These are phyloP conservation scores for Lignosus rhinocerotis DNA, from an alignment of 1,284 basidiomycete genomes.

Conservation along the genomic window DNA sequence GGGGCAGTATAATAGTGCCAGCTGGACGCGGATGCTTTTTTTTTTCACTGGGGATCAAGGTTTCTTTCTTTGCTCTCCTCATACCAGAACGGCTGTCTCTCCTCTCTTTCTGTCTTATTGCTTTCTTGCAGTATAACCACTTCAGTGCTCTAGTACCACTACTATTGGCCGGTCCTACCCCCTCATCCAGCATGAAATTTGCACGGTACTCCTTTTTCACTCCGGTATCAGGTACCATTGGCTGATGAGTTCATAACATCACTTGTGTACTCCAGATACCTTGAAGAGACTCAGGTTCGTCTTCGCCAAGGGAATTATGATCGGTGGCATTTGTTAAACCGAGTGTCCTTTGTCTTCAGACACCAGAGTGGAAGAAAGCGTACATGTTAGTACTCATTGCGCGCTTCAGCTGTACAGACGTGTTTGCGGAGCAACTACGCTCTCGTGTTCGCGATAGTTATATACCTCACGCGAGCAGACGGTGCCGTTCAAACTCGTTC, in stretches of 20 bases:
- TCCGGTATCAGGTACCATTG: neutral
- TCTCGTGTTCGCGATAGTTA: no score
- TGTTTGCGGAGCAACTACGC: no score
- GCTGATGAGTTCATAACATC: neutral
- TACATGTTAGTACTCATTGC: conserved; percentile 61
- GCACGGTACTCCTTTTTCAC: conserved; percentile 14
- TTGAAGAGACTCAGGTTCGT: conserved; percentile 69
- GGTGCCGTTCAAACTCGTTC: no score
- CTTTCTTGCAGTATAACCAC: neutral
- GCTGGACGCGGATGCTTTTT: no score
- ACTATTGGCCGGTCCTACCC: neutral
- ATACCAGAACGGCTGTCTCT: no score
- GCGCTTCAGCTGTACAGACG: neutral
- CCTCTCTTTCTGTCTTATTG: neutral
- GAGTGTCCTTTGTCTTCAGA: conserved; percentile 40
- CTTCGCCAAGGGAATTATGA: conserved; percentile 10
- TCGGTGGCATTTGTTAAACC: neutral
- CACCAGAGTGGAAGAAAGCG: conserved; percentile 79
- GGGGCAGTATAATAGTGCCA: no score
- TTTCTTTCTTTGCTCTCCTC: no score
- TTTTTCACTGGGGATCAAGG: no score
- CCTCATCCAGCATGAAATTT: conserved; percentile 22
- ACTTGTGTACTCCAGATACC: conserved; percentile 44
- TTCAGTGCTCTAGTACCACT: neutral
- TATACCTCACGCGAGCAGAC: no score